Base-by-base conservation (phyloP, 2,329 filamentous ascomycete species). In the Emydomyces testavorans region DNA sequence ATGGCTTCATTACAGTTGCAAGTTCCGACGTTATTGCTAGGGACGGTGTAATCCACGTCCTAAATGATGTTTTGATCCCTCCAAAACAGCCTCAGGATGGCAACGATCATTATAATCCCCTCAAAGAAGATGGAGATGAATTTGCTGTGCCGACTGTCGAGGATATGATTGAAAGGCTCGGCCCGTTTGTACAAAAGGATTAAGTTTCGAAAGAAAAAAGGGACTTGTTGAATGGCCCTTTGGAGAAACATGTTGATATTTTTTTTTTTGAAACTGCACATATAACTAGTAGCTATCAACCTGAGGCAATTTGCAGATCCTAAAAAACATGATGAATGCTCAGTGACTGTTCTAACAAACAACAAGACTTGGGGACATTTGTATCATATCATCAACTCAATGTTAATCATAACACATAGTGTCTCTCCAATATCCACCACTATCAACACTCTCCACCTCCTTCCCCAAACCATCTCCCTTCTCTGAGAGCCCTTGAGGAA, bases 1-100 rank as follows among this genome's bases (percentile, higher is more conserved):
- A 94, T 58, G 85, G 80, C 11, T 82, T 80, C 55, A 71, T 74
- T 2, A 70, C 70, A 5, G 83, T 93, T 1, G 70, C 71, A 0
- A 69, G 85, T 5, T 71, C 80, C 53, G 87, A 94, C 60, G 81
- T 73, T 0, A 64, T 92, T 48, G 83, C 82, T 0, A 77, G 74
- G 58, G 85, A 94, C 60, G 89, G 89, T 26, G 87, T 90, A 11
- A 76, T 94, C 31, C 89, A 94, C 49, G 79, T 90, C 13, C 71
- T 92, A 0, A 73, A 75, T 40, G 74, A 74, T 49, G 78, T 94
- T 0, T 67, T 93, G 49, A 78, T 95, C 53, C 89, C 89, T 35
- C 85, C 87, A 1, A 79, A 77, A 65, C 73, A 72, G 52, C 60
- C 35, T 15, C 15, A 40, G 16, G 35, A 39, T 24, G 18, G 16